A percentile compares a stretch with the other conserved stretches of the same genome.
These are phyloP conservation scores for Stephania yunnanensis DNA, from an alignment of 164 flowering plant species.

Conservation along the genomic window DNA sequence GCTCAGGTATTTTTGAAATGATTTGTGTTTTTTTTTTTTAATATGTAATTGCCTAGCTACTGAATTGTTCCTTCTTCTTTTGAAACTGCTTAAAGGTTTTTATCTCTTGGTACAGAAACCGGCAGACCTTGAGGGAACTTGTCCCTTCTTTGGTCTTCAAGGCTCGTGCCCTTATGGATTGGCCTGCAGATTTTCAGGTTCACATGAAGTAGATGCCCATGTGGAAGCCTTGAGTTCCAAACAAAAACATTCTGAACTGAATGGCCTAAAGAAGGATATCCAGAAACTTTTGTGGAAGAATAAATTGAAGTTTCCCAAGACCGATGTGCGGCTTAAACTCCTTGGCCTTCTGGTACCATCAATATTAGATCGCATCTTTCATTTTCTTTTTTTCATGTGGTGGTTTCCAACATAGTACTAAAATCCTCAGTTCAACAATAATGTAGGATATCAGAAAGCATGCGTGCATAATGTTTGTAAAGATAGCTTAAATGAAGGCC, in stretches of 20 bases:
- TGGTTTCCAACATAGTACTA: neutral
- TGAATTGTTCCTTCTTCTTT: neutral
- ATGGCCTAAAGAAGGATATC: slow-evolving; percentile 72
- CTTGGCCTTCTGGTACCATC: slow-evolving; percentile 64
- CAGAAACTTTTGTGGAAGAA: slow-evolving; percentile 94
- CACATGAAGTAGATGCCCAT: slow-evolving; percentile 42
- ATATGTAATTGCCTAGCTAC: neutral
- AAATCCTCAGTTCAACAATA: neutral
- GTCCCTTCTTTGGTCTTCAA: slow-evolving; percentile 57
- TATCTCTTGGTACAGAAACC: slow-evolving; percentile 53
- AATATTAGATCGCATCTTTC: neutral
- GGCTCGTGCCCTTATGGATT: slow-evolving; percentile 77
- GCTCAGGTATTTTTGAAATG: slow-evolving; percentile 44
- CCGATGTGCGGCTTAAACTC: slow-evolving; percentile 65
- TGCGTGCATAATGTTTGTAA: neutral
- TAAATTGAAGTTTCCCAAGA: slow-evolving; percentile 60
- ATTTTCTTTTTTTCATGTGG: neutral
- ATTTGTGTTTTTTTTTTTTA: neutral
- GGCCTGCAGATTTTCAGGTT: slow-evolving; percentile 73
- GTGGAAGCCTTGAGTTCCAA: slow-evolving; percentile 15
- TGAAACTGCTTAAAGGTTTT: neutral
- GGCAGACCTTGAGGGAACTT: slow-evolving; percentile 68
- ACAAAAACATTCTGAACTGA: slow-evolving; percentile 49
- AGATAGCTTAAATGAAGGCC: neutral
- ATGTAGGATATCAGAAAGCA: neutral